Conservation (phyloP, 2,329 filamentous ascomycete genomes). For the Phyllosticta citribraziliensis region DNA sequence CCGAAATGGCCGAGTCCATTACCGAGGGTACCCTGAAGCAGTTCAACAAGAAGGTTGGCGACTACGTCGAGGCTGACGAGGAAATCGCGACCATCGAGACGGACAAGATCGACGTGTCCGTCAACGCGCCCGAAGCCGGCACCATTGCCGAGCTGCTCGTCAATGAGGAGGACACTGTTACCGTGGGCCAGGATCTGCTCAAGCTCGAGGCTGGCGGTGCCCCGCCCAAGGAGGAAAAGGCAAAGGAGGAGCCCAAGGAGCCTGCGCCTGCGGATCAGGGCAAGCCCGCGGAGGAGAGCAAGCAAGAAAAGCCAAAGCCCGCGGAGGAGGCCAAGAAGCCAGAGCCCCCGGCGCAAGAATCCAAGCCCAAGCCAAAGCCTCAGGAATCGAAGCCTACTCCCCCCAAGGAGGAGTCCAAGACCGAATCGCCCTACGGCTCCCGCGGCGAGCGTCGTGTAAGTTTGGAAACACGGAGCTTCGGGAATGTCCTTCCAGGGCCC, state of each 20-base stretch:
- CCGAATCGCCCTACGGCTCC: conserved; percentile 47
- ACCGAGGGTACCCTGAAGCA: conserved; percentile 95
- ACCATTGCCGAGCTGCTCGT: conserved; percentile 86
- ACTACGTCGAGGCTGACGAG: conserved; percentile 90
- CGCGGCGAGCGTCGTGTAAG: conserved; percentile 82
- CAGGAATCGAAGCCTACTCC: conserved; percentile 23
- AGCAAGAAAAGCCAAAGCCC: conserved; percentile 26
- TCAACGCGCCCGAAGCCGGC: conserved; percentile 86
- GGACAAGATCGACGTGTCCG: conserved; percentile 98
- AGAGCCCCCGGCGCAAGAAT: conserved; percentile 21
- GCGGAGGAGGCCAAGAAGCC: conserved; percentile 29
- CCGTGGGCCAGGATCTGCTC: conserved; percentile 83
- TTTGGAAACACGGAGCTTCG: conserved; percentile 13
- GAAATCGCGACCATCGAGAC: conserved; percentile 99
- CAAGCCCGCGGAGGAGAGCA: conserved; percentile 47
- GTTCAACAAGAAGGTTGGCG: conserved; percentile 86
- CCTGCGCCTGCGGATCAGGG: conserved; percentile 48
- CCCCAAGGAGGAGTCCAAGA: conserved; percentile 23
- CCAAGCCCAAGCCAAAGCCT: conserved; percentile 25
- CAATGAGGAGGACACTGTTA: conserved; percentile 90
- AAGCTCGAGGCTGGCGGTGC: conserved; percentile 64
- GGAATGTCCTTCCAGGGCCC: neutral
- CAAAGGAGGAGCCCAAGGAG: conserved; percentile 49
- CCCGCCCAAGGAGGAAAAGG: conserved; percentile 41
- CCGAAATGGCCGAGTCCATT: conserved; percentile 97